Conservation (phyloP, 306 rosid genomes). For the Datisca glomerata region DNA sequence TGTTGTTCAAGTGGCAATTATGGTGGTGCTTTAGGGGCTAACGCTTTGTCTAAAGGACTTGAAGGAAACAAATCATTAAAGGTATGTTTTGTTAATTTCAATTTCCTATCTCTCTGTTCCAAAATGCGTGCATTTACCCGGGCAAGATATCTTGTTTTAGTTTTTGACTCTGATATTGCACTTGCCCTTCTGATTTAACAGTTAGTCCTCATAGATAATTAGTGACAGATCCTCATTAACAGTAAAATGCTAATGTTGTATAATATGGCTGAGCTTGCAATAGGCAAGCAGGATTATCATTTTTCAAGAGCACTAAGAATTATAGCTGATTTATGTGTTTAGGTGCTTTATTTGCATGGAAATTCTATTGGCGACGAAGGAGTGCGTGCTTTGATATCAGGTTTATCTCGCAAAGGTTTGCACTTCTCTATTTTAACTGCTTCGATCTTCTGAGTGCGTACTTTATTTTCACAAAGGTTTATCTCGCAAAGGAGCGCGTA, state of each 20-base stretch:
- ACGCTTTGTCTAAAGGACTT: constrained; percentile 86
- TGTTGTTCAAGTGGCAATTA: constrained; percentile 75
- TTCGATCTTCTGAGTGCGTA: neutral
- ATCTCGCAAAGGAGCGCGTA: neutral
- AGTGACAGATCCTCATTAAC: no score
- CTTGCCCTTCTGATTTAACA: no score
- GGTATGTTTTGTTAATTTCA: constrained; percentile 37
- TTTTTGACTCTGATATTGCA: no score
- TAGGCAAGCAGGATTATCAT: neutral
- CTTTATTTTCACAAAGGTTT: no score
- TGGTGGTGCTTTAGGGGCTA: constrained; percentile 97
- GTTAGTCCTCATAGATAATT: no score
- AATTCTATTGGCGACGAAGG: constrained; percentile 98
- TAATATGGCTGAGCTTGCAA: no score
- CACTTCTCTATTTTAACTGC: constrained; percentile 5
- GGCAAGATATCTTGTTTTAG: no score
- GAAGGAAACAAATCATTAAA: constrained; percentile 84
- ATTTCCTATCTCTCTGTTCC: constrained; percentile 10
- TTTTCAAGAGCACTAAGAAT: neutral
- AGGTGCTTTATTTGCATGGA: constrained; percentile 96
- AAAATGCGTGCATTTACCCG: no score
- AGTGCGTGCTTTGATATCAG: constrained; percentile 60
- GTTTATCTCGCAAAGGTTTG: constrained; percentile 76
- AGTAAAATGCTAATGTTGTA: no score
- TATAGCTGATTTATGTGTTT: constrained; percentile 10